These are phyloP conservation scores for Quercus tomentella DNA, from an alignment of 331 rosid genomes.

Conservation along the genomic window DNA sequence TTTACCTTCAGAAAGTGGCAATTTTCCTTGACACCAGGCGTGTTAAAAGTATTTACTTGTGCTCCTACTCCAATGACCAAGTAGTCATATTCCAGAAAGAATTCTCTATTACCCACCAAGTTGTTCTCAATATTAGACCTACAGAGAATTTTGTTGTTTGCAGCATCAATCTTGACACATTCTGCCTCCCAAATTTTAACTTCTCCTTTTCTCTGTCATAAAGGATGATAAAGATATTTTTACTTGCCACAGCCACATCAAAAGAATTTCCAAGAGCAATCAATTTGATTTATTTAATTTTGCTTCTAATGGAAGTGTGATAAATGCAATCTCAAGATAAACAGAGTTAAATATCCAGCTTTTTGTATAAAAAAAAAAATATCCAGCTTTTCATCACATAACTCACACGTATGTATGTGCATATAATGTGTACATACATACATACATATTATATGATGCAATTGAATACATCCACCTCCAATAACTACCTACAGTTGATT, in stretches of 20 bases:
- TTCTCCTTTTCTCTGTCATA: slow-evolving; percentile 71
- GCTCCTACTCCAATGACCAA: slow-evolving; percentile 84
- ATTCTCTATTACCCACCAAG: slow-evolving; percentile 60
- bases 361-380: no score
- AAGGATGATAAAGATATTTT: slow-evolving; percentile 9
- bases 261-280: neutral
- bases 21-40: slow-evolving; percentile 87
- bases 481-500: no score
- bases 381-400: neutral
- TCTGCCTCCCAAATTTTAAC: slow-evolving; percentile 82
- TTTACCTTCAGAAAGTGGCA: slow-evolving; percentile 92
- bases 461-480: neutral
- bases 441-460: neutral
- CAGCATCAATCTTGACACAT: slow-evolving; percentile 80
- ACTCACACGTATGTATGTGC: neutral
- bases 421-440: neutral
- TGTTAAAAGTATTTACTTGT: slow-evolving; percentile 86
- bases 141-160: slow-evolving; percentile 60
- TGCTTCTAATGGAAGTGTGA: neutral
- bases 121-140: slow-evolving; percentile 44
- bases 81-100: slow-evolving; percentile 81
- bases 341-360: slow-evolving; percentile 10
- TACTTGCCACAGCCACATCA: neutral
- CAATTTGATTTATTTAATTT: neutral
- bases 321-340: slow-evolving; percentile 4